Percentiles rank a stretch among this genome's conserved stretches.
Conservation (phyloP, 2,329 filamentous ascomycete genomes). For the Fusarium nelsonii region DNA sequence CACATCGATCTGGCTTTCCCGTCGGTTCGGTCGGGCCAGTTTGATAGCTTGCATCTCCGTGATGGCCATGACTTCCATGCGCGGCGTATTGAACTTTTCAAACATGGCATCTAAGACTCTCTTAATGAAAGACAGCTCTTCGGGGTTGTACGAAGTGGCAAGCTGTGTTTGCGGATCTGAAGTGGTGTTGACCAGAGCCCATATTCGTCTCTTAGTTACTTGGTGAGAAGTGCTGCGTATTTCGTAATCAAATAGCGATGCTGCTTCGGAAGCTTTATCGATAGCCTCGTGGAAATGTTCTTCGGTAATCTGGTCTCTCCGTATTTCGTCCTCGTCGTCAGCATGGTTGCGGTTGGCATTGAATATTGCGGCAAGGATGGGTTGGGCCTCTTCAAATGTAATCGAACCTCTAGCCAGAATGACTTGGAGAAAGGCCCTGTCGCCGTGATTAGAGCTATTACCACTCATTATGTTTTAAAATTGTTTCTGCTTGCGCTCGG, state of each 20-base stretch:
- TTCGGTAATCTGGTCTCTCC: constrained; percentile 73
- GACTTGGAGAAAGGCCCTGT: constrained; percentile 92
- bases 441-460: constrained; percentile 67
- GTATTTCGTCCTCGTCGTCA: constrained; percentile 53
- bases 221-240: constrained; percentile 83
- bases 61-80: constrained; percentile 87
- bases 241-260: constrained; percentile 87
- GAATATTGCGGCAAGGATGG: constrained; percentile 81
- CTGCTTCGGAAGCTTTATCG: constrained; percentile 74
- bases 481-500: constrained; percentile 42
- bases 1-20: constrained; percentile 51
- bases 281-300: constrained; percentile 78
- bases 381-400: constrained; percentile 78
- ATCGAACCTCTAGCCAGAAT: constrained; percentile 83
- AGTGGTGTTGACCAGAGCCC: constrained; percentile 87
- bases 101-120: constrained; percentile 92
- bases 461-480: constrained; percentile 40
- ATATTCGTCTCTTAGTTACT: constrained; percentile 73
- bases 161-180: constrained; percentile 88
- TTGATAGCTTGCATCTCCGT: constrained; percentile 83
- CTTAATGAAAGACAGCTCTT: constrained; percentile 92
- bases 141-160: constrained; percentile 81
- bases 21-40: constrained; percentile 66
- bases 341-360: constrained; percentile 61
- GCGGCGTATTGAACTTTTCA: constrained; percentile 82